Evolutionary conservation across 1,284 basidiomycete genomes (phyloP).

Genomic region (Trametes sp.): DNA sequence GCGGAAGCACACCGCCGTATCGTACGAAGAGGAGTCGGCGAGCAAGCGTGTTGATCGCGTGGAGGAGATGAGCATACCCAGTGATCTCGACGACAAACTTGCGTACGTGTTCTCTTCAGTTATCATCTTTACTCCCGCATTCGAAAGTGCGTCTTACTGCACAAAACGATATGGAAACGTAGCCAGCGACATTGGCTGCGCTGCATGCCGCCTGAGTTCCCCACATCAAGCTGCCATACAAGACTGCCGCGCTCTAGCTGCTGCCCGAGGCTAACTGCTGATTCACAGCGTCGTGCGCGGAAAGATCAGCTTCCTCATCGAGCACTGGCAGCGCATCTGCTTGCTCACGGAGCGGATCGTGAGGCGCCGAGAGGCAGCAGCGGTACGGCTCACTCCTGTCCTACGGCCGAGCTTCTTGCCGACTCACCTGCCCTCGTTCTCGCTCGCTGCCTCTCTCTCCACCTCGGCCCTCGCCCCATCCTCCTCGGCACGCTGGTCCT

Average conservation of each 20-base stretch:
- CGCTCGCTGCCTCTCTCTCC: slow-evolving; percentile 39
- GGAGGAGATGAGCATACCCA: slow-evolving; percentile 92
- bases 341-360: slow-evolving; percentile 85
- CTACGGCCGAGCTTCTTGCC: slow-evolving; percentile 64
- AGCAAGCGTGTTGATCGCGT: slow-evolving; percentile 82
- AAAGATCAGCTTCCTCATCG: slow-evolving; percentile 78
- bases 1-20: slow-evolving; percentile 77
- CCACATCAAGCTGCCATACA: no score
- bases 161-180: no score
- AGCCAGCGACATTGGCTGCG: no score
- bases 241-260: neutral
- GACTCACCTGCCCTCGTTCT: slow-evolving; percentile 69
- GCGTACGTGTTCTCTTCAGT: slow-evolving; percentile 55
- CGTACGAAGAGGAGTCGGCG: slow-evolving; percentile 86
- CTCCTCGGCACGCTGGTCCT: slow-evolving; percentile 25
- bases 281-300: slow-evolving; percentile 67
- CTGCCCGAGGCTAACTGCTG: slow-evolving; percentile 4
- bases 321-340: slow-evolving; percentile 91
- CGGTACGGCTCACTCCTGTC: slow-evolving; percentile 78
- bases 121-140: neutral
- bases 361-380: slow-evolving; percentile 86
- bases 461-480: slow-evolving; percentile 40
- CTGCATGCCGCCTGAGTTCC: no score
- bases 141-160: no score
- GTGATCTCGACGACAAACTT: slow-evolving; percentile 90